phyloP scores from a whole-genome alignment of 2,329 filamentous ascomycete species.

The Diaporthe sp. region DNA sequence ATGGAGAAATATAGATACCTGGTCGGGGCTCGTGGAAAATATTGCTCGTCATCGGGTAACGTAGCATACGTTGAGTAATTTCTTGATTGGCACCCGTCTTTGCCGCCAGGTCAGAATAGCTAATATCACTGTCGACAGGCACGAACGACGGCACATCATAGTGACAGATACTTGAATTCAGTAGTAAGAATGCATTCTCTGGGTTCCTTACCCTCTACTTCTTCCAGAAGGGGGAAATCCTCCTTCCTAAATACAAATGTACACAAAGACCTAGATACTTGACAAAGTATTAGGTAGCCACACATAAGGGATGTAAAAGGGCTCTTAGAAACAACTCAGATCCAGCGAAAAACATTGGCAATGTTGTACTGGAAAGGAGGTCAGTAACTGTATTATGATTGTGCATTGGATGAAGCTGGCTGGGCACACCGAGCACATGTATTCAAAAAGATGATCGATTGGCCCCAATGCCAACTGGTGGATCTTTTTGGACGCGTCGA shows the following conservation, averaged over 20 bases:
- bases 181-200: too few species aligned
- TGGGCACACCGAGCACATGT: conserved; percentile 1
- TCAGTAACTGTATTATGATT: background rate
- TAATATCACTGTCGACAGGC: background rate
- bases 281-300: too few species aligned
- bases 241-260: too few species aligned
- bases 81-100: background rate
- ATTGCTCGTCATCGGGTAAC: conserved; percentile 8
- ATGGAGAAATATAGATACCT: background rate
- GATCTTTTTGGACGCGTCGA: conserved; percentile 17
- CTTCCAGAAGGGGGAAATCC: too few species aligned
- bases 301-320: too few species aligned
- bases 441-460: background rate
- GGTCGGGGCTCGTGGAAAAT: conserved; percentile 7
- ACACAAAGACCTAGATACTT: too few species aligned
- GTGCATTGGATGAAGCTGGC: background rate
- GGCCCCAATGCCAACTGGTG: background rate
- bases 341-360: background rate
- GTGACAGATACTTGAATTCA: too few species aligned
- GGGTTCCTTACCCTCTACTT: too few species aligned
- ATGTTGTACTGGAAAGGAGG: background rate
- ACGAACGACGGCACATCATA: background rate
- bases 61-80: conserved; percentile 13
- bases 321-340: too few species aligned
- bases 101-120: conserved; percentile 2